Conservation (phyloP, 441 rosid species). For the Mallotus japonicus region DNA sequence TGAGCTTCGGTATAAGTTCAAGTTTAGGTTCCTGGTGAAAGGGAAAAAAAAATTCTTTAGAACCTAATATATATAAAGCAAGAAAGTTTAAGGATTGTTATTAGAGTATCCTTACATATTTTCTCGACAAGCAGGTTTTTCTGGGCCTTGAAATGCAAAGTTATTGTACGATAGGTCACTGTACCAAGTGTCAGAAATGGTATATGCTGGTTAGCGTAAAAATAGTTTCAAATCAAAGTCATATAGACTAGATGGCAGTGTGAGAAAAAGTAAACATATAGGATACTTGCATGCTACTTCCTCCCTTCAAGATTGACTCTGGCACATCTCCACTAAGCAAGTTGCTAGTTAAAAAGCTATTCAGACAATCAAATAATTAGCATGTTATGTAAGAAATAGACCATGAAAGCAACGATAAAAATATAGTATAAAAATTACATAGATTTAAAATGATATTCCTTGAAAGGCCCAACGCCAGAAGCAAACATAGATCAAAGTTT, state of each 20-base stretch:
- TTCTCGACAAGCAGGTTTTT: slow-evolving; percentile 53
- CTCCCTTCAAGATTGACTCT: slow-evolving; percentile 58
- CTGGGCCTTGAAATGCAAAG: slow-evolving; percentile 63
- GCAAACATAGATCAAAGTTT: neutral
- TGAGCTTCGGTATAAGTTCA: slow-evolving; percentile 68
- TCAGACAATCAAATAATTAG: slow-evolving; percentile 23
- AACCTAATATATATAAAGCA: slow-evolving; percentile 18
- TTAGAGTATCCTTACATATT: slow-evolving; percentile 45
- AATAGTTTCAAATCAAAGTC: neutral
- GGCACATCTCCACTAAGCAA: slow-evolving; percentile 64
- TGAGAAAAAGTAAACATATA: neutral
- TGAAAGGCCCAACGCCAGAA: neutral
- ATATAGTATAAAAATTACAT: neutral
- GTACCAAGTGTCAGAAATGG: slow-evolving; percentile 31
- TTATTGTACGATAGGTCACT: slow-evolving; percentile 92
- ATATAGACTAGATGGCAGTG: neutral
- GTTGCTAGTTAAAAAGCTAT: slow-evolving; percentile 67
- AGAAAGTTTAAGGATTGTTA: neutral
- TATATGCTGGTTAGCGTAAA: neutral
- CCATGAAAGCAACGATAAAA: neutral
- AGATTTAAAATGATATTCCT: neutral
- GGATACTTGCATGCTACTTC: slow-evolving; percentile 63
- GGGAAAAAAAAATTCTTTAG: slow-evolving; percentile 23
- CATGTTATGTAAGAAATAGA: neutral
- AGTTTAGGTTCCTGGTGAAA: slow-evolving; percentile 64